Percentiles rank a stretch among this genome's conserved stretches.
Conservation (phyloP, 2,329 filamentous ascomycete genomes). For the Penicillium sp. region DNA sequence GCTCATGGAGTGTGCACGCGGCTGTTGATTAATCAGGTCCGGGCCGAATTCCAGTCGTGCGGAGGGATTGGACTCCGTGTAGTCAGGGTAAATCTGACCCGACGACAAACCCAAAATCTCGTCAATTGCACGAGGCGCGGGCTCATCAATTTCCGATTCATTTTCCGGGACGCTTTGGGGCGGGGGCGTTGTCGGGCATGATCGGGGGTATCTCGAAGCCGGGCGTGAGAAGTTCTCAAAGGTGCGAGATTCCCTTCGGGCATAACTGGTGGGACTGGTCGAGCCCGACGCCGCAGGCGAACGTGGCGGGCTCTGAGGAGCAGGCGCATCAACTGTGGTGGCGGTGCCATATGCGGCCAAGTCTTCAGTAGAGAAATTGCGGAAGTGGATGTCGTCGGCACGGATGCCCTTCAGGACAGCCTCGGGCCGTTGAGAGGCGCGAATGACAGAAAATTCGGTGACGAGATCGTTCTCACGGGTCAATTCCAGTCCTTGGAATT, state of each 20-base stretch:
- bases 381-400: constrained; percentile 47
- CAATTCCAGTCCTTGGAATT: constrained; percentile 53
- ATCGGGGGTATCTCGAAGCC: constrained; percentile 41
- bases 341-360: constrained; percentile 21
- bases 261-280: constrained; percentile 24
- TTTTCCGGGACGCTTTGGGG: constrained; percentile 38
- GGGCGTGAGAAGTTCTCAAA: constrained; percentile 58
- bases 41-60: constrained; percentile 43
- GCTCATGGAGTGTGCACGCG: constrained; percentile 42
- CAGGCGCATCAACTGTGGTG: constrained; percentile 23
- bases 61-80: constrained; percentile 29
- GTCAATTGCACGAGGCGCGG: constrained; percentile 41
- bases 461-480: constrained; percentile 52
- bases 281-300: constrained; percentile 29
- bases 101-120: constrained; percentile 38
- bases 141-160: constrained; percentile 32
- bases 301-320: constrained; percentile 30
- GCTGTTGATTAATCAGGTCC: constrained; percentile 39
- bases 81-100: constrained; percentile 30
- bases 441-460: constrained; percentile 54
- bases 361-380: constrained; percentile 35
- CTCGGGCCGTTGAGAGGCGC: constrained; percentile 52
- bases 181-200: constrained; percentile 41
- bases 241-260: constrained; percentile 36
- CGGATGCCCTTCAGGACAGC: constrained; percentile 53